These are phyloP conservation scores for Metschnikowia kunwiensis DNA, from an alignment of 805 yeast species.

Conservation along the genomic window DNA sequence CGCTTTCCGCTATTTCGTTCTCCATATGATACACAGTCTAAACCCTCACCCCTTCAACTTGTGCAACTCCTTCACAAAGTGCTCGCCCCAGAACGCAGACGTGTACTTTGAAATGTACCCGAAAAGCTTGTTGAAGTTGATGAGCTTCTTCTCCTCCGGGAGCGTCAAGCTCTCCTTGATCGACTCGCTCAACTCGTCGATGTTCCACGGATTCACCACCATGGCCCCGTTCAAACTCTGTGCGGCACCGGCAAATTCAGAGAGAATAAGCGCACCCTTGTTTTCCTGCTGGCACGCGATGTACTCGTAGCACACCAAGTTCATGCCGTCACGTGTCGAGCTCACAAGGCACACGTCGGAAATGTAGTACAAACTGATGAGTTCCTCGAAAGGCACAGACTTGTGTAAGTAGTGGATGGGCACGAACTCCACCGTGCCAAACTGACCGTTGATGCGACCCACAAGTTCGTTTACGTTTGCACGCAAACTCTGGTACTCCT, in stretches of 20 bases:
- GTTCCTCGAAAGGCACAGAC: conserved; percentile 84
- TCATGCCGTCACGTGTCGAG: conserved; percentile 98
- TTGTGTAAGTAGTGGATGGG: conserved; percentile 97
- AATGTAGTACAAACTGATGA: conserved; percentile 79
- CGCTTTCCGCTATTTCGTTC: no score
- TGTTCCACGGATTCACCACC: conserved; percentile 97
- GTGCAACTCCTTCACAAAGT: conserved; percentile 81
- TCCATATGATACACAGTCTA: no score
- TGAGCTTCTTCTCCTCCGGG: conserved; percentile 72
- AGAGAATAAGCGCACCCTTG: conserved; percentile 81
- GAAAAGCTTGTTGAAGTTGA: conserved; percentile 81
- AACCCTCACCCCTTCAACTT: conserved; percentile 33
- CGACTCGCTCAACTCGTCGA: conserved; percentile 86
- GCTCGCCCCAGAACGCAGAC: conserved; percentile 95
- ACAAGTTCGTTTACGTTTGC: conserved; percentile 95
- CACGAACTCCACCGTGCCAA: conserved; percentile 95
- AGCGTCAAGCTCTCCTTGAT: conserved; percentile 83
- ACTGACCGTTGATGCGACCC: conserved; percentile 93
- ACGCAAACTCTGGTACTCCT: conserved; percentile 90
- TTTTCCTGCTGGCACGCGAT: conserved; percentile 89
- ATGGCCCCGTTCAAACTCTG: conserved; percentile 93
- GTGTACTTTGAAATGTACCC: conserved; percentile 90
- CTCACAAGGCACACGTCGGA: conserved; percentile 91
- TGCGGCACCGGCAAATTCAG: conserved; percentile 99
- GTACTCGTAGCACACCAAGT: conserved; percentile 91